A percentile compares a stretch with the other conserved stretches of the same genome.
Conservation (phyloP, 768 basidiomycete species). For the Lentinula raphanica region DNA sequence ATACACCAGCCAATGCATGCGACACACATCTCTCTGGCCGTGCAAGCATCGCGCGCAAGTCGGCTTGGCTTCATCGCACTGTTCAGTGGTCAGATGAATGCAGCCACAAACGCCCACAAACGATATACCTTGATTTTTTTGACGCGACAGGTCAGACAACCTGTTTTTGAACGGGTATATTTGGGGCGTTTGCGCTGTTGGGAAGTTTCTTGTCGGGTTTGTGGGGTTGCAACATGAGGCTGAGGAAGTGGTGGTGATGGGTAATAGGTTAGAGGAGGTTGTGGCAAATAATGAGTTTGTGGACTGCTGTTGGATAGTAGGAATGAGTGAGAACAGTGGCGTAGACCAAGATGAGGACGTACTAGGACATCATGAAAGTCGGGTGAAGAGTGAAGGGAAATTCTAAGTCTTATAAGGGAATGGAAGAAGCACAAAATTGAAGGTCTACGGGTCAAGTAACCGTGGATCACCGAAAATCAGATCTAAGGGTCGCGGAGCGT, state of each 20-base stretch:
- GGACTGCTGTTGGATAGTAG: constrained; percentile 35
- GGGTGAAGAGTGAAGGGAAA: constrained; percentile 31
- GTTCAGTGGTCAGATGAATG: constrained; percentile 5
- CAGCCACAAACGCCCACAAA: background rate
- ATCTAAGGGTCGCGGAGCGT: constrained; percentile 58
- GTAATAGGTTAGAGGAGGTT: constrained; percentile 35
- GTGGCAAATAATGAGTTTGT: constrained; percentile 33
- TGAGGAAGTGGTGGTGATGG: constrained; percentile 24
- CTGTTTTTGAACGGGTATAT: constrained; percentile 91
- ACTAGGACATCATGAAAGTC: constrained; percentile 53
- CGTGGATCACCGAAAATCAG: constrained; percentile 59
- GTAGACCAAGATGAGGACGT: constrained; percentile 22
- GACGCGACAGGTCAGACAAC: constrained; percentile 87
- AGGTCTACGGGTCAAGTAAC: constrained; percentile 36
- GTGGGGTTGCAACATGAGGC: constrained; percentile 44
- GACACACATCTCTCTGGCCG: constrained; percentile 73
- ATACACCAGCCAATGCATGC: background rate
- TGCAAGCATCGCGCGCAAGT: constrained; percentile 82
- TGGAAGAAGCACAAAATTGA: constrained; percentile 16
- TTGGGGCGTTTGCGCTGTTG: constrained; percentile 79
- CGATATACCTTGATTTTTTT: constrained; percentile 87
- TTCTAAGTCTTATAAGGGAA: constrained; percentile 29
- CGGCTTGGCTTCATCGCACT: constrained; percentile 93
- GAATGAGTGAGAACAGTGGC: constrained; percentile 8
- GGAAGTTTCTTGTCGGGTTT: constrained; percentile 43